Base-by-base conservation (phyloP, 2,329 filamentous ascomycete species). In the Tolypocladium endophyticum region DNA sequence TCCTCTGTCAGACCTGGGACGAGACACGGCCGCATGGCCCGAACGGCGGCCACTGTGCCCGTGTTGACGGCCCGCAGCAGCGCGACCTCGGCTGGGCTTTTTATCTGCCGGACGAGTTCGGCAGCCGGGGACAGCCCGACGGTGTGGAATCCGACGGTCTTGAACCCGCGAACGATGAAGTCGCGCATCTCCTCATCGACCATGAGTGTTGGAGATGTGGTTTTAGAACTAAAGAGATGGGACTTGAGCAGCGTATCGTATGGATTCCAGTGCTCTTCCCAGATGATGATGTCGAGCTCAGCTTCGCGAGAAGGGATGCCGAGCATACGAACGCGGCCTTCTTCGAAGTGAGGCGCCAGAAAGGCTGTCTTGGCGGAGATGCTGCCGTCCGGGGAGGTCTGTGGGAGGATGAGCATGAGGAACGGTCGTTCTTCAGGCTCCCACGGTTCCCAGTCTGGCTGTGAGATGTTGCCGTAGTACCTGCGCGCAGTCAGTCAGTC, bases 1-100 rank as follows among this genome's bases (percentile, higher is more conserved):
- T 50, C 23, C 45, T 50, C 45, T 18, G 45, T 50, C 23, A 50
- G 25, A 4, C 45, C 45, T 3, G 45, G 45, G 45, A 50, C 25
- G 12, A 50, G 45, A 9, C 45, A 50, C 45, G 45, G 45, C 45
- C 45, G 45, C 45, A 50, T 28, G 23, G 45, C 45, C 23, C 45
- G 45, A 3, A 50, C 78, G 4, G 83, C 83, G 58, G 80, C 81
- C 0, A 86, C 82, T 0, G 84, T 87, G 0, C 83, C 84, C 0
- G 83, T 87, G 66, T 87, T 87, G 7, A 87, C 84, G 4, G 82
- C 83, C 28, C 80, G 76, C 20, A 87, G 66, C 18, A 86, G 77
- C 59, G 79, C 81, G 9, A 87, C 45, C 45, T 50, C 45, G 45
- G 45, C 45, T 25, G 14, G 25, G 45, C 45, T 50, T 25, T 50